These are phyloP conservation scores for Skeletonema grethae DNA, from an alignment of 108 stramenopile species.

Conservation along the genomic window DNA sequence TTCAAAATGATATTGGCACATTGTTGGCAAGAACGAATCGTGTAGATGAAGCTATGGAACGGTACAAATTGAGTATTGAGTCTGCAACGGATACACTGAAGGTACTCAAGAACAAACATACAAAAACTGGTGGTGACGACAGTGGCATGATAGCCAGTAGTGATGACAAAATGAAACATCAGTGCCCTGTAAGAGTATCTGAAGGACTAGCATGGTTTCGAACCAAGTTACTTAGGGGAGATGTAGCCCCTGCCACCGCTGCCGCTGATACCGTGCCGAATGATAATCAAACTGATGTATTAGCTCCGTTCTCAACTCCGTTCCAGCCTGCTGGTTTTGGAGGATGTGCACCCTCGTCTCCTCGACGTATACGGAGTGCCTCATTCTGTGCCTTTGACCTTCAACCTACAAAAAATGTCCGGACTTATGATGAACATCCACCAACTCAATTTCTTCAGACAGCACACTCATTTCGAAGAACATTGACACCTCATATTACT, in stretches of 20 bases:
- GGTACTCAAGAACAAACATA: not conserved
- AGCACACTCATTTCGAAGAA: not conserved
- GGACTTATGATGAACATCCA: not conserved
- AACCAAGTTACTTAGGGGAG: constrained; percentile 31
- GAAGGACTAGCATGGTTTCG: constrained; percentile 43
- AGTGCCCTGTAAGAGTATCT: constrained; percentile 15
- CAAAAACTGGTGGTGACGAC: not conserved
- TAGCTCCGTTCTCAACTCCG: constrained; percentile 8
- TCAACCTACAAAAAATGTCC: not conserved
- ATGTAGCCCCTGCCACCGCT: not conserved
- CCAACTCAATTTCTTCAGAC: not conserved
- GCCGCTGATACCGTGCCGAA: not conserved
- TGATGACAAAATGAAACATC: not conserved
- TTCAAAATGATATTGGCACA: constrained; percentile 43
- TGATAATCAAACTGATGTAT: not conserved
- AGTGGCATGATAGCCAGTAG: not conserved
- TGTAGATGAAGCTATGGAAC: constrained; percentile 24
- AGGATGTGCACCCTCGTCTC: constrained; percentile 14
- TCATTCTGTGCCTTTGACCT: constrained; percentile 17
- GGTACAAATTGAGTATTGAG: constrained; percentile 25
- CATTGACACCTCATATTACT: not conserved
- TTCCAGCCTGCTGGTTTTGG: constrained; percentile 41
- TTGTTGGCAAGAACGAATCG: constrained; percentile 29
- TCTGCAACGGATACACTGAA: constrained; percentile 13
- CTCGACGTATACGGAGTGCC: constrained; percentile 23